Percentiles rank a stretch among this genome's conserved stretches.
Conservation (phyloP, 1,284 basidiomycete species). For the Rhodotorula sp. region DNA sequence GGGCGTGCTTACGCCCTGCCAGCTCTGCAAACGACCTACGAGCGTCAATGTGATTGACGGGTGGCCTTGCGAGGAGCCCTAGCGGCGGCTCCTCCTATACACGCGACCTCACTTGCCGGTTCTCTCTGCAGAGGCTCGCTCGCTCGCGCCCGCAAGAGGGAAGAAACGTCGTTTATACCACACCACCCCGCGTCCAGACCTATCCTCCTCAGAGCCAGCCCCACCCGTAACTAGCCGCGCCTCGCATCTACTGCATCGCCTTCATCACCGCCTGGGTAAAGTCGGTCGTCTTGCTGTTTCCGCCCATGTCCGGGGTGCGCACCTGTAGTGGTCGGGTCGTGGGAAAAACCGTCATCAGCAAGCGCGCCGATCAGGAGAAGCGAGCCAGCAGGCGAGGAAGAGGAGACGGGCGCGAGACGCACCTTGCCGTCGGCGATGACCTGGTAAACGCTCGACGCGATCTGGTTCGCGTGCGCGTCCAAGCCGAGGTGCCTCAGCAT, state of each 20-base stretch:
- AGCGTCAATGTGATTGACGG: no score
- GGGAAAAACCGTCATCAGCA: no score
- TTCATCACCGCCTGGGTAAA: constrained; percentile 84
- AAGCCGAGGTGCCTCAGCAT: constrained; percentile 60
- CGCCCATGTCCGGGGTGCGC: constrained; percentile 93
- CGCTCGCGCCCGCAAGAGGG: no score
- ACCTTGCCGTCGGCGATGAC: constrained; percentile 84
- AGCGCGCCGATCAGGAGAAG: not conserved
- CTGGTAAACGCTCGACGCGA: constrained; percentile 89
- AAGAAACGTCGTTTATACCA: not conserved
- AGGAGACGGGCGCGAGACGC: not conserved
- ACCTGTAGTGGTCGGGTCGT: not conserved
- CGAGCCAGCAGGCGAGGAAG: not conserved
- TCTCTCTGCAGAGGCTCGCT: no score
- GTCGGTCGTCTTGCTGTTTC: constrained; percentile 71
- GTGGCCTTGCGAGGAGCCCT: no score
- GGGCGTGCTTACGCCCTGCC: no score
- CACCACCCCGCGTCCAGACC: no score
- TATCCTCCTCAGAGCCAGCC: no score
- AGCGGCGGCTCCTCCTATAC: no score
- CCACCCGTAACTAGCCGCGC: no score
- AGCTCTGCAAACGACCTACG: not conserved
- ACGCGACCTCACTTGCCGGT: no score
- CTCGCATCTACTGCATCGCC: constrained; percentile 27
- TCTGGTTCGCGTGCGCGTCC: constrained; percentile 90